Evolutionary conservation across 2,329 filamentous ascomycete species (phyloP).

Genomic region (Claviceps pusilla): DNA sequence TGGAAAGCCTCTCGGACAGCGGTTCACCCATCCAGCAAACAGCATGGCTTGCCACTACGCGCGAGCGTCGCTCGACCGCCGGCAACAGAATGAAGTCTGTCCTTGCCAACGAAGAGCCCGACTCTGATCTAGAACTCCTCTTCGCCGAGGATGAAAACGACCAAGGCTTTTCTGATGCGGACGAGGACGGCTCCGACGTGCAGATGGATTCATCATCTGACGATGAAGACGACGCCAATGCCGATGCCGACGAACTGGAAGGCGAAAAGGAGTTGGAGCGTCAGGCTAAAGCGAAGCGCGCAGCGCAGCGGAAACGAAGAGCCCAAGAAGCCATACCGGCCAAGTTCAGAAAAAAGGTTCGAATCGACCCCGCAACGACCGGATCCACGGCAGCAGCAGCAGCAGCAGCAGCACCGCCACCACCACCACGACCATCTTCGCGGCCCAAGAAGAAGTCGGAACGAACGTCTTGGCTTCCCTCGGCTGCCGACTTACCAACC

Average conservation of each 20-base stretch:
- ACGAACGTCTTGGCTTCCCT: conserved; percentile 42
- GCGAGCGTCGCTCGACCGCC: conserved; percentile 63
- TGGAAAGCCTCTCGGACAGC: conserved; percentile 19
- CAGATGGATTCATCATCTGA: conserved; percentile 76
- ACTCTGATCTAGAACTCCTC: conserved; percentile 55
- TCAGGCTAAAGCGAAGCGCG: conserved; percentile 52
- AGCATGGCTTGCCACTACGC: conserved; percentile 59
- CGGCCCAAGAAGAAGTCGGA: conserved; percentile 47
- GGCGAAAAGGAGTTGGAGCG: conserved; percentile 79
- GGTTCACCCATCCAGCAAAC: conserved; percentile 26
- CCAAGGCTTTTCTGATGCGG: conserved; percentile 53
- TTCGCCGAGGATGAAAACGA: conserved; percentile 61
- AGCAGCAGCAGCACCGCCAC: conserved; percentile 15
- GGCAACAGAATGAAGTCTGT: conserved; percentile 72
- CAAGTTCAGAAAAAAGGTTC: conserved; percentile 60
- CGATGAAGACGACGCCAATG: conserved; percentile 57
- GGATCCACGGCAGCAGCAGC: conserved; percentile 7
- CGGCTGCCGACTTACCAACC: conserved; percentile 38
- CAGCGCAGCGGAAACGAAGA: conserved; percentile 63
- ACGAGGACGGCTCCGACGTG: conserved; percentile 55
- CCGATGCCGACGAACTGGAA: conserved; percentile 51
- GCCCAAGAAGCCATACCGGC: conserved; percentile 58
- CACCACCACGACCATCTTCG: conserved; percentile 14
- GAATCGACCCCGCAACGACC: conserved; percentile 42
- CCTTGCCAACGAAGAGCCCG: conserved; percentile 57